These are phyloP conservation scores for Amanita exitialis DNA, from an alignment of 768 basidiomycete species.

Conservation along the genomic window DNA sequence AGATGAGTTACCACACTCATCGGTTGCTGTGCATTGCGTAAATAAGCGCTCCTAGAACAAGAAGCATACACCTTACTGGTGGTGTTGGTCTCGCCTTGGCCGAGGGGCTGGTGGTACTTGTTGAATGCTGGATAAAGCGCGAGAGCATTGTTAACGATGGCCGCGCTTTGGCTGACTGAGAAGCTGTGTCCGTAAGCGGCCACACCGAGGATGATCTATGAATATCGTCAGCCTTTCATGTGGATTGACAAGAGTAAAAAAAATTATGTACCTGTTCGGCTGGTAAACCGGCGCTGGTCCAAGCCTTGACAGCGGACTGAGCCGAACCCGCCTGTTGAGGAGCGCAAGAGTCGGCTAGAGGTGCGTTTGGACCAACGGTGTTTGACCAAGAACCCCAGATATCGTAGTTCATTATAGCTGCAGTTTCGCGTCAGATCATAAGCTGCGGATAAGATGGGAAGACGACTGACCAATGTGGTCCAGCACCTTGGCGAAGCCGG, in stretches of 20 bases:
- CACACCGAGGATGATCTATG: conserved; percentile 74
- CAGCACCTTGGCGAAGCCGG: conserved; percentile 59
- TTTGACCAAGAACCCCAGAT: conserved; percentile 38
- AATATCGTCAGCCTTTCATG: neutral
- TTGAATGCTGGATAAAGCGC: conserved; percentile 25
- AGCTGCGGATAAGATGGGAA: neutral
- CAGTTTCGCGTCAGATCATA: neutral
- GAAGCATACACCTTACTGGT: conserved; percentile 14
- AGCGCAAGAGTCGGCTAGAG: conserved; percentile 65
- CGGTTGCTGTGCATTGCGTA: conserved; percentile 17
- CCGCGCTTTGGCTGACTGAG: conserved; percentile 28
- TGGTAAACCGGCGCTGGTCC: conserved; percentile 74
- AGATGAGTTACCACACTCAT: conserved; percentile 37
- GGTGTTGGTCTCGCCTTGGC: conserved; percentile 36
- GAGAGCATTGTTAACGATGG: conserved; percentile 20
- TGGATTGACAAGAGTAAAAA: neutral
- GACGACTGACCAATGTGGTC: conserved; percentile 28
- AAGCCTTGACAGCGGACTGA: conserved; percentile 55
- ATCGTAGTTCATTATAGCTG: conserved; percentile 59
- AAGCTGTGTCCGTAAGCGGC: conserved; percentile 75
- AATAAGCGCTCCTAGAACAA: neutral
- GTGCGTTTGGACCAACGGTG: conserved; percentile 74
- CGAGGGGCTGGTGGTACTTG: conserved; percentile 41
- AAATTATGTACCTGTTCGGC: conserved; percentile 21
- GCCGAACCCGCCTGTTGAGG: conserved; percentile 58